Percentiles rank a stretch among this genome's conserved stretches.
Conservation (phyloP, 129 eudicot genomes). For the Helianthus annuus region DNA sequence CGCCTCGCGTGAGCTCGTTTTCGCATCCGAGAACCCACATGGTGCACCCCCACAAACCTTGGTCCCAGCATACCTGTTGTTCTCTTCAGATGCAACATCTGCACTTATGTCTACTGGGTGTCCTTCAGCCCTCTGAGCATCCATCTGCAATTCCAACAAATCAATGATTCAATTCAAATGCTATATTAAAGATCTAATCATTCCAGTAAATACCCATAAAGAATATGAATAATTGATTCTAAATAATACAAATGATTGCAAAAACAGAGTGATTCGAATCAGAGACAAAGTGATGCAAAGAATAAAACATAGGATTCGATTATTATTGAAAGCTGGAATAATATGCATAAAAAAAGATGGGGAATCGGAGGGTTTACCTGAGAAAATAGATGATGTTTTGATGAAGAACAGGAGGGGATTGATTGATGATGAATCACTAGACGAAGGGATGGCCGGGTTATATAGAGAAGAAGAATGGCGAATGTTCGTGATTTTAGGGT, state of each 20-base stretch:
- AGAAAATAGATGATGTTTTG: neutral
- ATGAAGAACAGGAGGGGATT: neutral
- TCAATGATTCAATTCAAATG: neutral
- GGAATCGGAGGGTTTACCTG: no score
- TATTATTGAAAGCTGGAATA: neutral
- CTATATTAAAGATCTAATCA: neutral
- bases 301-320: neutral
- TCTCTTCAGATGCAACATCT: slow-evolving; percentile 33
- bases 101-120: slow-evolving; percentile 43
- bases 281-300: slow-evolving; percentile 8
- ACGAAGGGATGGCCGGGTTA: neutral
- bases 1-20: slow-evolving; percentile 50
- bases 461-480: slow-evolving; percentile 1
- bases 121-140: slow-evolving; percentile 25
- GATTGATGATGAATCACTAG: neutral
- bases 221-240: slow-evolving; percentile 3
- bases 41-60: slow-evolving; percentile 64
- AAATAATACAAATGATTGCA: neutral
- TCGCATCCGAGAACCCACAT: slow-evolving; percentile 67
- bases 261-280: neutral
- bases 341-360: no score
- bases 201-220: neutral
- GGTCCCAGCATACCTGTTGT: slow-evolving; percentile 22
- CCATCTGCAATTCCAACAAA: slow-evolving; percentile 32
- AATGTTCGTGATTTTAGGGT: slow-evolving; percentile 2